Evolutionary conservation across 2,329 filamentous ascomycete species (phyloP).

Genomic region (Ascocoryne sarcoides): DNA sequence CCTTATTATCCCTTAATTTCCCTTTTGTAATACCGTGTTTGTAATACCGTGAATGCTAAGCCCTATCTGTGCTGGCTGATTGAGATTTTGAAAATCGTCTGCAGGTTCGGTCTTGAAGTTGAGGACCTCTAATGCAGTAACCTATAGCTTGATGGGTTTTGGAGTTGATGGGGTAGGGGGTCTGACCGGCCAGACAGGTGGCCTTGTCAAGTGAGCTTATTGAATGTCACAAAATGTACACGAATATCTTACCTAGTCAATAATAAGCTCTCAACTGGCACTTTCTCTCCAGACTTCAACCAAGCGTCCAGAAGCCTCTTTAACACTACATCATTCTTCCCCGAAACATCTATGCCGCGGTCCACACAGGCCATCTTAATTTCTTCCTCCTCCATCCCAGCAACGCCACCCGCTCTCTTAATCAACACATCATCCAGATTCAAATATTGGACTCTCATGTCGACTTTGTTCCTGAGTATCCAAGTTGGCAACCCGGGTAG

Average conservation of each 20-base stretch:
- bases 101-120: no score
- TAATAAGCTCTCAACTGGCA: slow-evolving; percentile 23
- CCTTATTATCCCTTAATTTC: no score
- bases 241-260: slow-evolving; percentile 27
- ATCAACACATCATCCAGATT: slow-evolving; percentile 64
- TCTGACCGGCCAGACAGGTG: slow-evolving; percentile 23
- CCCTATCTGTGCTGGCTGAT: no score
- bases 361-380: slow-evolving; percentile 62
- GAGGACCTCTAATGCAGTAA: no score
- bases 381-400: slow-evolving; percentile 52
- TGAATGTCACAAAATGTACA: no score
- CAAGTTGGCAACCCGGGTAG: slow-evolving; percentile 32
- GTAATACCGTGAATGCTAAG: no score
- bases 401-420: slow-evolving; percentile 49
- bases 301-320: slow-evolving; percentile 32
- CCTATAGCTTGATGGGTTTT: no score
- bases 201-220: no score
- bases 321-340: slow-evolving; percentile 29
- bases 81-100: no score
- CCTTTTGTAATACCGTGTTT: no score
- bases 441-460: slow-evolving; percentile 52
- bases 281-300: slow-evolving; percentile 31
- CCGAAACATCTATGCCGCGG: slow-evolving; percentile 51
- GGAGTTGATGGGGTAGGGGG: no score
- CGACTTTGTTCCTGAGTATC: slow-evolving; percentile 46